A percentile compares a stretch with the other conserved stretches of the same genome.
phyloP scores from a whole-genome alignment of 768 basidiomycete genomes.

The Symmetrospora coprosmae region DNA sequence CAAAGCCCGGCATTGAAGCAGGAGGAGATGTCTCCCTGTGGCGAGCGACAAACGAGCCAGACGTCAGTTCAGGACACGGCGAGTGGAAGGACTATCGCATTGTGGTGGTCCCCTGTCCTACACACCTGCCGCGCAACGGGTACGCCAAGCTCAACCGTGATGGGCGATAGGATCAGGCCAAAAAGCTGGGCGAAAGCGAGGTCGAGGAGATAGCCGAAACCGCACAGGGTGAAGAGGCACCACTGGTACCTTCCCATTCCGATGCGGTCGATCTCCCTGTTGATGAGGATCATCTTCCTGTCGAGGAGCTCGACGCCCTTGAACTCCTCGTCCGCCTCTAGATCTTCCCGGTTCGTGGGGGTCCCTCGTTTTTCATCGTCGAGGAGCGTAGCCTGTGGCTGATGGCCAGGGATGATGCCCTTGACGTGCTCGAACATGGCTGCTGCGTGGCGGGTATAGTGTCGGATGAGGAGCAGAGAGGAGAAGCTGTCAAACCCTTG shows the following conservation, averaged over 20 bases:
- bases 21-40: conserved; percentile 34
- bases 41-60: conserved; percentile 23
- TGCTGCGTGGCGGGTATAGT: no score
- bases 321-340: neutral
- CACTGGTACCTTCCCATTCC: conserved; percentile 36
- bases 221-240: conserved; percentile 38
- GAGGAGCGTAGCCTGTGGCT: no score
- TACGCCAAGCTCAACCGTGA: conserved; percentile 35
- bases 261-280: conserved; percentile 7
- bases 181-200: conserved; percentile 36
- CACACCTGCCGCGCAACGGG: conserved; percentile 31
- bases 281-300: conserved; percentile 5
- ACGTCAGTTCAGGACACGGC: no score
- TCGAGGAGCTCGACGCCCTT: neutral
- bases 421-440: no score
- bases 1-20: conserved; percentile 37
- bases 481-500: no score
- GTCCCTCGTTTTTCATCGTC: no score
- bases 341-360: no score
- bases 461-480: no score
- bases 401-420: no score
- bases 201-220: conserved; percentile 38
- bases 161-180: conserved; percentile 33
- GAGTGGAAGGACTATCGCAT: no score
- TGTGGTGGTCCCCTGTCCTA: no score